Evolutionary conservation across 306 rosid genomes (phyloP).

Genomic region (Neltuma alba): DNA sequence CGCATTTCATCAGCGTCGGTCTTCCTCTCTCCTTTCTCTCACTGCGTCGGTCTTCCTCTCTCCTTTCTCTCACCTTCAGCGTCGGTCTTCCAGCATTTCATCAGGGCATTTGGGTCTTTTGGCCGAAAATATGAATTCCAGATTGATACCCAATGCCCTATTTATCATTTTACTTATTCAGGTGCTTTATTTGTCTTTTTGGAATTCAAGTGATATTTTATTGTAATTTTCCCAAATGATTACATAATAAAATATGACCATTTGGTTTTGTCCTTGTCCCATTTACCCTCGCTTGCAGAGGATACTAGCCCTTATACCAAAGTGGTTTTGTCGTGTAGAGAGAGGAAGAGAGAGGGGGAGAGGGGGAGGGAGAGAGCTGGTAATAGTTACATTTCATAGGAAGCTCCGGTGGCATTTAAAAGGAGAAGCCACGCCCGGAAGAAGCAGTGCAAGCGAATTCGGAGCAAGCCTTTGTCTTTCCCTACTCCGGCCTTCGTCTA

Average conservation of each 20-base stretch:
- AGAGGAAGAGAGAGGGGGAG: conserved; percentile 29
- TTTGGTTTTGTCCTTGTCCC: neutral
- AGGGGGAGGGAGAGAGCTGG: neutral
- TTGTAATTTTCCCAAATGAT: no score
- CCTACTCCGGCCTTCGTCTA: neutral
- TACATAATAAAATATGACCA: neutral
- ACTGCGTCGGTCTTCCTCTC: no score
- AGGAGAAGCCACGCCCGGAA: neutral
- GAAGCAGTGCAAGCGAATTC: neutral
- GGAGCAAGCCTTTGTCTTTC: neutral
- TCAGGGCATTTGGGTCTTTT: no score
- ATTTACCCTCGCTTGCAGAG: neutral
- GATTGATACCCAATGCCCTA: no score
- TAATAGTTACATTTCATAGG: conserved; percentile 35
- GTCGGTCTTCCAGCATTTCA: no score
- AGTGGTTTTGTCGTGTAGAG: neutral
- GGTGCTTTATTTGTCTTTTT: no score
- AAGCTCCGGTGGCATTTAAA: conserved; percentile 47
- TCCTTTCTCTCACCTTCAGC: no score
- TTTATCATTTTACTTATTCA: no score
- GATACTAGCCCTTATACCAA: neutral
- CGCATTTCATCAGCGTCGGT: no score
- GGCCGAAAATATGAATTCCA: no score
- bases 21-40: no score
- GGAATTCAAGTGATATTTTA: no score